These are phyloP conservation scores for Mediolabrus comicus DNA, from an alignment of 108 stramenopile species.

Conservation along the genomic window DNA sequence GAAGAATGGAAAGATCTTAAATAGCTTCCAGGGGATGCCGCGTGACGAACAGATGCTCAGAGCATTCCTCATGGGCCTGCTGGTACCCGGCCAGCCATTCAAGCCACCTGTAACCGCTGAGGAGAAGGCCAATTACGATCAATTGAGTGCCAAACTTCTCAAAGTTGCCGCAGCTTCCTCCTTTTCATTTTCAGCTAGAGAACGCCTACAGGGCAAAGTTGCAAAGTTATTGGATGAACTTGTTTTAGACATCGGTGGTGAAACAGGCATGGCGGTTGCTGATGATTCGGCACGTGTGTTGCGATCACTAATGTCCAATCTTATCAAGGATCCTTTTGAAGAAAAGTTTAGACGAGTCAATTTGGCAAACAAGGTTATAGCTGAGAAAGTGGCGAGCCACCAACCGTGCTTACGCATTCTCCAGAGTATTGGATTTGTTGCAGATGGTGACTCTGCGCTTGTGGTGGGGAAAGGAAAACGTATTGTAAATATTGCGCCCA, in stretches of 20 bases:
- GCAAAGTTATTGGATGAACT: conserved; percentile 57
- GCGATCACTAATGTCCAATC: conserved; percentile 66
- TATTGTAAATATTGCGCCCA: conserved; percentile 75
- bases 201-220: conserved; percentile 66
- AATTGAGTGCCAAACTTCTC: conserved; percentile 63
- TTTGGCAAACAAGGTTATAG: conserved; percentile 70
- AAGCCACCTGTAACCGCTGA: conserved; percentile 62
- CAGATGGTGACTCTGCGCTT: conserved; percentile 44
- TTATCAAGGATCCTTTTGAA: conserved; percentile 70
- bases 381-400: conserved; percentile 57
- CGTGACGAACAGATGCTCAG: conserved; percentile 64
- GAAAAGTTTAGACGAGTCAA: conserved; percentile 76
- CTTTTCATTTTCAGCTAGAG: conserved; percentile 79
- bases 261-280: conserved; percentile 55
- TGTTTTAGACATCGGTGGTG: conserved; percentile 36
- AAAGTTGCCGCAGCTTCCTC: conserved; percentile 69
- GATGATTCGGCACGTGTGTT: conserved; percentile 72
- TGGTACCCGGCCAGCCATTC: conserved; percentile 56
- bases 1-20: conserved; percentile 73
- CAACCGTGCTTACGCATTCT: conserved; percentile 57
- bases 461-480: conserved; percentile 61
- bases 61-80: conserved; percentile 83
- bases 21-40: conserved; percentile 86
- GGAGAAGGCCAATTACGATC: conserved; percentile 57
- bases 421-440: conserved; percentile 67